These are phyloP conservation scores for Lactifluus rugatus DNA, from an alignment of 768 basidiomycete genomes.

Conservation along the genomic window DNA sequence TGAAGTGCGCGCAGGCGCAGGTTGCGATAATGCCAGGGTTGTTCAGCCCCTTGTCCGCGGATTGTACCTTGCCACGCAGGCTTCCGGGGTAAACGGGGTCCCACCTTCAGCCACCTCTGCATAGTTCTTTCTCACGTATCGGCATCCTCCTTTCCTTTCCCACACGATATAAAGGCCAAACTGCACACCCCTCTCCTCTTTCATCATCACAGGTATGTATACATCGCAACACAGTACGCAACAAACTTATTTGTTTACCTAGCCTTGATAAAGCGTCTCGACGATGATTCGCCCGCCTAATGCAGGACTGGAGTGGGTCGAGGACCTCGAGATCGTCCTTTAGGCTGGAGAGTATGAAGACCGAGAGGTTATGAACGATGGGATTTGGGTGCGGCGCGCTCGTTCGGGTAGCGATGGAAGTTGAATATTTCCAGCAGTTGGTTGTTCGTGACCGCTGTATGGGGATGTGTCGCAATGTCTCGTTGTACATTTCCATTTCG, in stretches of 20 bases:
- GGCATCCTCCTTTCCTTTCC: slow-evolving; percentile 2
- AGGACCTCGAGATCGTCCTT: slow-evolving; percentile 86
- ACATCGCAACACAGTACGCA: background rate
- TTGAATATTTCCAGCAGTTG: slow-evolving; percentile 31
- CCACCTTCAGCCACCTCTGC: slow-evolving; percentile 22
- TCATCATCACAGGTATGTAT: slow-evolving; percentile 51
- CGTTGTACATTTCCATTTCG: slow-evolving; percentile 55
- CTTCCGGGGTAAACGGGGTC: slow-evolving; percentile 14
- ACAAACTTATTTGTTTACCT: slow-evolving; percentile 19
- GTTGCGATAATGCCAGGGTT: background rate
- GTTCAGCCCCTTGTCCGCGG: background rate
- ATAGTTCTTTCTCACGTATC: slow-evolving; percentile 26
- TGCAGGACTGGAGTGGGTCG: slow-evolving; percentile 61
- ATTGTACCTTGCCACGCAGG: background rate
- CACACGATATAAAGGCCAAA: no score
- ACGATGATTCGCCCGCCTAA: slow-evolving; percentile 66
- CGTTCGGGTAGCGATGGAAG: slow-evolving; percentile 29
- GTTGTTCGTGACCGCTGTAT: slow-evolving; percentile 59
- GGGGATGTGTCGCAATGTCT: slow-evolving; percentile 82
- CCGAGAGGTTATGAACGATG: slow-evolving; percentile 38
- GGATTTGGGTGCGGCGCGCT: slow-evolving; percentile 82
- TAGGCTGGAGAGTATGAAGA: slow-evolving; percentile 59
- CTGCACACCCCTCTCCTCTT: slow-evolving; percentile 34
- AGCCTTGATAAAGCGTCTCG: slow-evolving; percentile 86
- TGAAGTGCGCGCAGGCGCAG: background rate